Evolutionary conservation across 805 yeast species (phyloP), one percentile per base, ranked within the genome.

Genomic region (Metschnikowia baotianmanensis): DNA sequence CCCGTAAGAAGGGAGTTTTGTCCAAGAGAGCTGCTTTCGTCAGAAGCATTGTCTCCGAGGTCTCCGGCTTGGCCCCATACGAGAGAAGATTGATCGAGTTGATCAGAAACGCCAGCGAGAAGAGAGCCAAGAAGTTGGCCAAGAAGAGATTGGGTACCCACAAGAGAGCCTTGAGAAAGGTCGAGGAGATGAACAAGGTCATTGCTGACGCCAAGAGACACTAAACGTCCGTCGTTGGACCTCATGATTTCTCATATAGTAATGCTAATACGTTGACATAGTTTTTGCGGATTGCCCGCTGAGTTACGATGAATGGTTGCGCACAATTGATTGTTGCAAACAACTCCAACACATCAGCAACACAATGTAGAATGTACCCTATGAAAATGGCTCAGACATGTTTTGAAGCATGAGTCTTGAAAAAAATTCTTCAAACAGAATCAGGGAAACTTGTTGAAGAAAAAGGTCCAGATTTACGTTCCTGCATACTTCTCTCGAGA

Each of bases 101-200:
- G 78, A 82, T 93, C 85, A 93, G 99, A 84, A 93, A 95, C 81
- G 90, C 96, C 72, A 96, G 96, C 83, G 99, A 93, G 80, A 93
- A 93, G 95, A 93, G 98, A 82, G 99, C 99, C 62, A 87, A 93
- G 88, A 93, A 93, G 89, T 89, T 93, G 71, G 97, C 98, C 60
- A 93, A 93, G 93, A 93, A 87, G 96, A 91, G 93, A 87, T 87
- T 93, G 71, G 99, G 99, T 79, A 88, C 99, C 65, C 95, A 91
- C 85, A 83, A 82, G 81, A 95, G 99, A 83, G 97, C 98, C 67
- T 87, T 88, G 86, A 93, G 88, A 74, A 93, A 93, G 90, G 95
- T 93, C 72, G 99, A 93, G 79, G 96, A 90, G 78, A 86, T 95
- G 90, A 87, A 79, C 84, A 74, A 78, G 72, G 80, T 91, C 81